A percentile compares a stretch with the other conserved stretches of the same genome.
phyloP scores from a whole-genome alignment of 768 basidiomycete genomes.

The Suillus weaverae region DNA sequence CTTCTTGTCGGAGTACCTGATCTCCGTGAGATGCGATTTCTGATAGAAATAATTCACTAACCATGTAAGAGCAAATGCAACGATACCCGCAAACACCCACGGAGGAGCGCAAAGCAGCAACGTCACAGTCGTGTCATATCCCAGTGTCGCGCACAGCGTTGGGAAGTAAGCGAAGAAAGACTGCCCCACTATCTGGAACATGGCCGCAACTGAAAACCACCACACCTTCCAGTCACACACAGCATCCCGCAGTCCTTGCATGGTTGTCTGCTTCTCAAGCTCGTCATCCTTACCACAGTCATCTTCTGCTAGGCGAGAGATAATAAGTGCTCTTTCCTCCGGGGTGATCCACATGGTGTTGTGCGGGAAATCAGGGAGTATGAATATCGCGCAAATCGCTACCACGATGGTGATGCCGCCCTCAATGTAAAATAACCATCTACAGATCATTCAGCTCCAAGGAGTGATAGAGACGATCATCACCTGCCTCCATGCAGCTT shows the following conservation, averaged over 20 bases:
- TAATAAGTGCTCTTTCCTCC: constrained; percentile 31
- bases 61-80: not conserved
- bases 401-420: constrained; percentile 34
- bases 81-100: not conserved
- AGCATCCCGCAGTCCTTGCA: constrained; percentile 53
- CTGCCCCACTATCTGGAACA: not conserved
- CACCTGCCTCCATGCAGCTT: constrained; percentile 41
- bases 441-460: constrained; percentile 3
- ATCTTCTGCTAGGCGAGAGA: constrained; percentile 32
- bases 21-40: not conserved
- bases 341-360: constrained; percentile 33
- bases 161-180: not conserved
- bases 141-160: not conserved
- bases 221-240: constrained; percentile 78
- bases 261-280: constrained; percentile 26
- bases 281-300: constrained; percentile 50
- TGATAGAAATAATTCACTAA: not conserved
- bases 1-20: not conserved
- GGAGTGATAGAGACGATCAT: not conserved
- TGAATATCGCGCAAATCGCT: constrained; percentile 33
- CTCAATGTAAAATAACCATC: constrained; percentile 30
- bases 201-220: constrained; percentile 65
- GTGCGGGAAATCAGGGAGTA: constrained; percentile 40
- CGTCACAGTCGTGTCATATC: not conserved
- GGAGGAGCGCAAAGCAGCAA: not conserved